phyloP scores from a whole-genome alignment of 768 basidiomycete genomes.

The Xanthoconium purpureum region DNA sequence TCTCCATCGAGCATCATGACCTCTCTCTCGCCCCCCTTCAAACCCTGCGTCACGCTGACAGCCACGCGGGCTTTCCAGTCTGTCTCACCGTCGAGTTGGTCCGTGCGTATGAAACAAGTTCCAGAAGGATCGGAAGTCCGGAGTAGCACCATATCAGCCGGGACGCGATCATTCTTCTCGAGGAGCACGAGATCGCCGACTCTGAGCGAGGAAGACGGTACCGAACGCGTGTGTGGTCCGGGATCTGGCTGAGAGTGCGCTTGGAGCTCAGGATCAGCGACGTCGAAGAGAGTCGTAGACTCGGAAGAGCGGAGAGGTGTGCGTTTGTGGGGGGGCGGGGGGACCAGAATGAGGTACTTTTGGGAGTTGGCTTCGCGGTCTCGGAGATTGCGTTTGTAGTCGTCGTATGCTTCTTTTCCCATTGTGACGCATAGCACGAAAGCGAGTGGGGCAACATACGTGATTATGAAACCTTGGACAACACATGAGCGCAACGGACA shows the following conservation, averaged over 20 bases:
- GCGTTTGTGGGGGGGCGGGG: conserved; percentile 37
- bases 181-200: conserved; percentile 89
- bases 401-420: conserved; percentile 98
- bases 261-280: conserved; percentile 21
- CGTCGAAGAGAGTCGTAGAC: conserved; percentile 17
- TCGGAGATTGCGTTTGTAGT: conserved; percentile 90
- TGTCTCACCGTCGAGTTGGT: conserved; percentile 97
- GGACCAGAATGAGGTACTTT: conserved; percentile 80
- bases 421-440: conserved; percentile 95
- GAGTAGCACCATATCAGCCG: conserved; percentile 88
- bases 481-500: not conserved
- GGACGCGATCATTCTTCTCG: conserved; percentile 97
- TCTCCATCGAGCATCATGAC: conserved; percentile 73
- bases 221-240: conserved; percentile 61
- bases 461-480: conserved; percentile 79
- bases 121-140: conserved; percentile 86
- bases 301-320: conserved; percentile 11
- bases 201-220: conserved; percentile 83
- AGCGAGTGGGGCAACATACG: conserved; percentile 93
- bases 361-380: conserved; percentile 95
- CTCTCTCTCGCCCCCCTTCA: conserved; percentile 41
- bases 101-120: conserved; percentile 95
- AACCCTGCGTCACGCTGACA: conserved; percentile 36
- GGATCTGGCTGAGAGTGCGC: conserved; percentile 31
- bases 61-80: conserved; percentile 98